Evolutionary conservation across 495 filamentous ascomycete species (phyloP).

Genomic region (Hyaloscypha variabilis): DNA sequence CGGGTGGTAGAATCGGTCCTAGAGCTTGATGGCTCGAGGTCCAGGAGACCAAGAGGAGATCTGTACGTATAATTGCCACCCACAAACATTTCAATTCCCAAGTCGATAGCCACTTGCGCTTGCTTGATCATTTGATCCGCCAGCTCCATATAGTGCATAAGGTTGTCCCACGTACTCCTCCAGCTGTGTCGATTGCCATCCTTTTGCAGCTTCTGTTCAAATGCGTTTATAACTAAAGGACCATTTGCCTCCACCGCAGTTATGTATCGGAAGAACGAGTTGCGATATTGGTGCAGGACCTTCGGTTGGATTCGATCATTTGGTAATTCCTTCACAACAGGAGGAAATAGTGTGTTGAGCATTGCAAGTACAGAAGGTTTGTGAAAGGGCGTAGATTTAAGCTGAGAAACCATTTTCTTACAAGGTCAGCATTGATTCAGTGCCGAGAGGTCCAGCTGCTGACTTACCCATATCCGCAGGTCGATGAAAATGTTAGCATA

Average conservation of each 20-base stretch:
- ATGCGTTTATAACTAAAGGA: conserved; percentile 8
- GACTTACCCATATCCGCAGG: conserved; percentile 29
- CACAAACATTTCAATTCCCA: conserved; percentile 6
- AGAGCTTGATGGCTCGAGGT: background rate
- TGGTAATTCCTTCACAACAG: conserved; percentile 17
- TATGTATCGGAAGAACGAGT: conserved; percentile 22
- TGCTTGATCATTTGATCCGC: conserved; percentile 26
- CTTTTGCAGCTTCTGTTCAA: conserved; percentile 9
- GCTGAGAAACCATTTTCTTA: conserved; percentile 26
- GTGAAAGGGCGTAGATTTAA: conserved; percentile 18
- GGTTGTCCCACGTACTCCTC: background rate
- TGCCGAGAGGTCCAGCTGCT: background rate
- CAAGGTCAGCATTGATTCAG: conserved; percentile 9
- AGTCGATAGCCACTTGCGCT: conserved; percentile 8
- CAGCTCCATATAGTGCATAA: conserved; percentile 19
- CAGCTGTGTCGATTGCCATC: conserved; percentile 18
- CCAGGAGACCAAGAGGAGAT: background rate
- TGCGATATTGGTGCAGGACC: conserved; percentile 18
- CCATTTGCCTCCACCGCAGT: conserved; percentile 9
- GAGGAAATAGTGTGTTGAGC: conserved; percentile 32
- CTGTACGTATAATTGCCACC: background rate
- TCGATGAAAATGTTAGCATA: conserved; percentile 25
- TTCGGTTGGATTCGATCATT: conserved; percentile 17
- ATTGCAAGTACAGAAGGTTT: conserved; percentile 27
- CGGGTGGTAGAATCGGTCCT: background rate